Base-by-base conservation (phyloP, 805 yeast genomes). In the Lachancea dasiensis region DNA sequence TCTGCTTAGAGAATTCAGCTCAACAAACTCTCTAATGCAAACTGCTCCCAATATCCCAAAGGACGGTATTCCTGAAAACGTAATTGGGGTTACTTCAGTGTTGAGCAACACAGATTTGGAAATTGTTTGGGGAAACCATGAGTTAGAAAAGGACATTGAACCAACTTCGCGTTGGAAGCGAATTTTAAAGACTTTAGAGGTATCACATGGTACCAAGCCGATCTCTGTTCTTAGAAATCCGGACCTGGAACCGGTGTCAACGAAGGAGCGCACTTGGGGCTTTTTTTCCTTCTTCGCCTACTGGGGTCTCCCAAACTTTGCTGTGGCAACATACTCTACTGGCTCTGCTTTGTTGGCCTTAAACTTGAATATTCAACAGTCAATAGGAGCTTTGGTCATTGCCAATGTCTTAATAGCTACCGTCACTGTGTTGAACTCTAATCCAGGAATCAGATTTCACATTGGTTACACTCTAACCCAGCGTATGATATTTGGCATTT, bases 171-270 rank as follows among this genome's bases (percentile, higher is more conserved):
- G 28, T 3, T 40, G 39, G 28, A 27, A 32, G 16, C 24, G 21
- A 13, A 24, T 40, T 34, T 33, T 45, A 35, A 29, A 30, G 13
- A 40, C 34, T 26, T 38, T 58, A 31, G 51, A 55, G 31, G 53
- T 51, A 9, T 56, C 64, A 19, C 46, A 50, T 23, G 60, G 53
- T 28, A 52, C 41, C 10, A 48, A 51, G 14, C 51, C 49, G 6
- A 46, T 56, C 7, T 61, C 61, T 22, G 36, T 45, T 10, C 43
- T 59, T 33, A 56, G 66, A 13, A 65, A 65, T 41, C 51, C 54
- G 30, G 71, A 67, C 43, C 41, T 64, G 28, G 64, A 62, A 22
- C 69, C 70, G 6, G 58, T 65, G 8, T 60, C 62, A n/a, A 50
- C 40, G 10, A 48, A 52, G 6, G 56, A 64, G 34, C 50, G 68